Percentiles rank a stretch among this genome's conserved stretches.
phyloP scores from a whole-genome alignment of 2,329 filamentous ascomycete species.

The Alternaria sp. region DNA sequence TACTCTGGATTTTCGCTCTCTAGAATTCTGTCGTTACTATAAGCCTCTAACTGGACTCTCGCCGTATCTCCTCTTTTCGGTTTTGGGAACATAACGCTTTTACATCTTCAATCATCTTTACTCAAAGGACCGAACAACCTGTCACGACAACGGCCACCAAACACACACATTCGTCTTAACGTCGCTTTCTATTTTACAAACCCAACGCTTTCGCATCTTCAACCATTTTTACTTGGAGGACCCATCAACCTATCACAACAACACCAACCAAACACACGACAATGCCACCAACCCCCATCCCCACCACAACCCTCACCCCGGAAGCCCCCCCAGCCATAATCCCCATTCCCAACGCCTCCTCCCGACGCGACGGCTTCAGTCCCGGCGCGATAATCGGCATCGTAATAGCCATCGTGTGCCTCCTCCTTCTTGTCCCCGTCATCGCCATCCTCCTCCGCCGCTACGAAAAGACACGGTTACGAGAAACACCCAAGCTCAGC shows the following conservation, averaged over 20 bases:
- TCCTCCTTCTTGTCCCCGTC: slow-evolving; percentile 25
- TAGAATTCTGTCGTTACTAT: neutral
- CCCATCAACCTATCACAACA: neutral
- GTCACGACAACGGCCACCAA: neutral
- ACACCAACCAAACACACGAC: neutral
- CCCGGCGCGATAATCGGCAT: slow-evolving; percentile 33
- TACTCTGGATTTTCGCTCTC: neutral
- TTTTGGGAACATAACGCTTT: neutral
- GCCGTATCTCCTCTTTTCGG: no score
- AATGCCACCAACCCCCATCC: neutral
- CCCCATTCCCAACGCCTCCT: neutral
- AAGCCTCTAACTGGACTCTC: no score
- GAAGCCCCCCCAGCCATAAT: slow-evolving; percentile 17
- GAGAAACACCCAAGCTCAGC: slow-evolving; percentile 19
- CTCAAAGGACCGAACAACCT: neutral
- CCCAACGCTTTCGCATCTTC: neutral
- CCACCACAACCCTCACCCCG: slow-evolving; percentile 4
- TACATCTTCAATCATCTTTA: neutral
- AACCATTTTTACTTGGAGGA: neutral
- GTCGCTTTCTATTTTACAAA: neutral
- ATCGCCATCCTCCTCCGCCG: slow-evolving; percentile 27
- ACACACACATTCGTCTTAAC: neutral
- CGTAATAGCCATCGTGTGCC: slow-evolving; percentile 22
- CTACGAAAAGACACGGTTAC: slow-evolving; percentile 26
- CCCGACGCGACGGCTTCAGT: slow-evolving; percentile 20